phyloP scores from a whole-genome alignment of 2,329 filamentous ascomycete genomes.

The Pseudogymnoascus sp. region DNA sequence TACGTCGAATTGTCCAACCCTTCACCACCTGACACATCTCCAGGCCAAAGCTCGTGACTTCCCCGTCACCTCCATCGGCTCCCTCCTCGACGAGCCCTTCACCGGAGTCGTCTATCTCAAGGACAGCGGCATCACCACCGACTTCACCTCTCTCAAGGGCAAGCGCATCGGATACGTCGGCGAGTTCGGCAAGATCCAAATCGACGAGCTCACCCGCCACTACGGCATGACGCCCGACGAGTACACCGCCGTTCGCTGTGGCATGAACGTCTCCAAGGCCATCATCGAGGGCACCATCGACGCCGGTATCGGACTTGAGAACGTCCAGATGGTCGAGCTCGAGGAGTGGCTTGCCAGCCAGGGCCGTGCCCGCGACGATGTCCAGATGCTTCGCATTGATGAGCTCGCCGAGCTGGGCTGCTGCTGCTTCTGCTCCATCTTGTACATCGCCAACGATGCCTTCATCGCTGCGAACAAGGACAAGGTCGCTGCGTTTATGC shows the following conservation, averaged over 20 bases:
- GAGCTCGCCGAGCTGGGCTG: conserved; percentile 71
- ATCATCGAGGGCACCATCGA: conserved; percentile 66
- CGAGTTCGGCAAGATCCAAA: conserved; percentile 76
- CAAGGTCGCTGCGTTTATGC: conserved; percentile 58
- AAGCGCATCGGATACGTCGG: conserved; percentile 73
- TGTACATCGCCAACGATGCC: conserved; percentile 64
- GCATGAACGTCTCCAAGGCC: conserved; percentile 72
- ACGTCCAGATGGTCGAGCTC: conserved; percentile 76
- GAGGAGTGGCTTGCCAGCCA: conserved; percentile 64
- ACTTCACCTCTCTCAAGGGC: conserved; percentile 66
- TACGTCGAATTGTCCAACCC: background rate
- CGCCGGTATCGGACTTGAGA: conserved; percentile 69
- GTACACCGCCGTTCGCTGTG: conserved; percentile 69
- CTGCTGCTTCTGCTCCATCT: conserved; percentile 76
- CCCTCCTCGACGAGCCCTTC: conserved; percentile 70
- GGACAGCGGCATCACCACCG: conserved; percentile 61
- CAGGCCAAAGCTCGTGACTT: conserved; percentile 68
- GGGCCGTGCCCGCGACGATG: conserved; percentile 54
- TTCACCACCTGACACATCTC: conserved; percentile 9
- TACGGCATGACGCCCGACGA: conserved; percentile 65
- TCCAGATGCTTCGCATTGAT: conserved; percentile 75
- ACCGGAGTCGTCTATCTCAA: conserved; percentile 72
- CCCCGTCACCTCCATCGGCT: conserved; percentile 63
- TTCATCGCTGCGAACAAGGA: conserved; percentile 60
- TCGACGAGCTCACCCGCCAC: conserved; percentile 70